These are phyloP conservation scores for Xylaria arbuscula DNA, from an alignment of 2,329 filamentous ascomycete genomes.

Conservation along the genomic window DNA sequence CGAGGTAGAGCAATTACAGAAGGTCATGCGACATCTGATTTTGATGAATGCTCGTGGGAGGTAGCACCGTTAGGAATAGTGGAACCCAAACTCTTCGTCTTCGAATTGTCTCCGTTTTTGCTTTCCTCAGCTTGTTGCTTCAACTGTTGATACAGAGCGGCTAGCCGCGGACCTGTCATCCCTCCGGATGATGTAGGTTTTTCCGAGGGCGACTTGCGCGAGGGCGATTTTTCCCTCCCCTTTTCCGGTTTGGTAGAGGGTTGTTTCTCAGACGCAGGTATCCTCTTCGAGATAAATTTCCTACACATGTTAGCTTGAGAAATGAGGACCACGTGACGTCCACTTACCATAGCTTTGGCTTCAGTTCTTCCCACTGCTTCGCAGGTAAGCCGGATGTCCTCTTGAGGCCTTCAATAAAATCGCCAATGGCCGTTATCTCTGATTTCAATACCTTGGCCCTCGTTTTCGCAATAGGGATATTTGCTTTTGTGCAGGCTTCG, in stretches of 20 bases:
- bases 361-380: constrained; percentile 50
- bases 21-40: constrained; percentile 39
- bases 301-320: constrained; percentile 41
- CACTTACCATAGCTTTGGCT: constrained; percentile 52
- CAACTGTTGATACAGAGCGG: constrained; percentile 49
- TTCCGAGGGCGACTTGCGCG: constrained; percentile 38
- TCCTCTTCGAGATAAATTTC: constrained; percentile 52
- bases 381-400: constrained; percentile 47
- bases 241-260: constrained; percentile 44
- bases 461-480: constrained; percentile 50
- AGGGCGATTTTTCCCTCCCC: constrained; percentile 42
- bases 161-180: constrained; percentile 51
- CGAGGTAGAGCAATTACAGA: constrained; percentile 31
- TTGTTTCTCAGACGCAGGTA: constrained; percentile 49
- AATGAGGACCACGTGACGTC: constrained; percentile 14
- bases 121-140: constrained; percentile 46
- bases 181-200: constrained; percentile 41
- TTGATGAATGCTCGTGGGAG: constrained; percentile 45
- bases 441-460: constrained; percentile 51
- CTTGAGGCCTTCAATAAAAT: constrained; percentile 51
- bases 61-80: constrained; percentile 43
- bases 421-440: constrained; percentile 51
- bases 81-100: constrained; percentile 43
- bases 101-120: constrained; percentile 44
- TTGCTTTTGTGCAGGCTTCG: constrained; percentile 50